A percentile compares a stretch with the other conserved stretches of the same genome.
Evolutionary conservation across 2,329 filamentous ascomycete genomes (phyloP).

Genomic region (Diatrype stigma): DNA sequence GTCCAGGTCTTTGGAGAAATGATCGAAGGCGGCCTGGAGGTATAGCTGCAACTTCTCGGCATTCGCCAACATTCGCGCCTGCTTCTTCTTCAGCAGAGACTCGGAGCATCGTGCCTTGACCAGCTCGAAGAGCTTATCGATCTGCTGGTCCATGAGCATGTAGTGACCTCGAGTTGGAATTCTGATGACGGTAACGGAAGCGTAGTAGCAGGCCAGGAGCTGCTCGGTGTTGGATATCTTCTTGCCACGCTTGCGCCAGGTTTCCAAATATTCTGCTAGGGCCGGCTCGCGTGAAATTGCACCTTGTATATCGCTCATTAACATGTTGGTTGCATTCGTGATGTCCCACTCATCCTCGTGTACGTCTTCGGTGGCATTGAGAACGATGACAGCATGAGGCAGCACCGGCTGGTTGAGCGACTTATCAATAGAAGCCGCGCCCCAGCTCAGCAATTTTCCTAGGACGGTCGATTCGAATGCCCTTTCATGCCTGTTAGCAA

Average conservation of each 20-base stretch:
- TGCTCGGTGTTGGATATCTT: constrained; percentile 40
- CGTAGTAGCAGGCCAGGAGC: constrained; percentile 47
- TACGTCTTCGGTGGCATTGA: constrained; percentile 42
- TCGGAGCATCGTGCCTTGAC: constrained; percentile 37
- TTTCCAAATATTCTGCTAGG: constrained; percentile 35
- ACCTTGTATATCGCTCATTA: constrained; percentile 32
- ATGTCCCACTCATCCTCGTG: constrained; percentile 40
- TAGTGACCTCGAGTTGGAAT: constrained; percentile 36
- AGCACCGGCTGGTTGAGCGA: constrained; percentile 52
- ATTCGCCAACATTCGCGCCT: constrained; percentile 33
- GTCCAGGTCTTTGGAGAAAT: constrained; percentile 27
- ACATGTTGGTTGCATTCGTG: constrained; percentile 32
- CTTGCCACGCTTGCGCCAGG: constrained; percentile 38
- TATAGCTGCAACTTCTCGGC: constrained; percentile 26
- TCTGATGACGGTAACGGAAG: constrained; percentile 42
- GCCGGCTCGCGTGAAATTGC: constrained; percentile 28
- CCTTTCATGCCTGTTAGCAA: not conserved
- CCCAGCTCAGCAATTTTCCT: constrained; percentile 44
- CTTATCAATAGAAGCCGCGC: constrained; percentile 45
- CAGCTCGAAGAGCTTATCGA: constrained; percentile 38
- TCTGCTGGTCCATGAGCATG: constrained; percentile 46
- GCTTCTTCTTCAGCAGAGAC: constrained; percentile 37
- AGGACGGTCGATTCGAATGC: constrained; percentile 37
- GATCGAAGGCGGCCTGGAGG: constrained; percentile 28
- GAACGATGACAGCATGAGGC: constrained; percentile 49